Evolutionary conservation across 805 yeast species (phyloP), one percentile per base, ranked within the genome.

Genomic region (Yamadazyma akitaensis): DNA sequence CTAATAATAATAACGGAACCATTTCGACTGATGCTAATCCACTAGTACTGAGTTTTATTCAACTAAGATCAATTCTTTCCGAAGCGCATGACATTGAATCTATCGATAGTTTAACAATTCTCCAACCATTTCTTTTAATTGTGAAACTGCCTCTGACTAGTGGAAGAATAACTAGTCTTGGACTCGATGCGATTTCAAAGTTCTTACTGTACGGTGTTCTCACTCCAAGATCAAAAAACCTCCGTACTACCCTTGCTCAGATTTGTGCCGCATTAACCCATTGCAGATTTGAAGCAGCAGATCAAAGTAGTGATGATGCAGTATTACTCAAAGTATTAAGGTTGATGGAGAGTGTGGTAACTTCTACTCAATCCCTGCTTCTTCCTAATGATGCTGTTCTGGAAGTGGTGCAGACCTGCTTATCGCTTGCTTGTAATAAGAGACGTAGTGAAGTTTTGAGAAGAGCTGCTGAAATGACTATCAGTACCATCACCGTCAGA

Each of bases 241-340:
- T 86, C 17, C 75, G 71, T 28, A 74, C 69, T 40, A 77, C 85
- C 1, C 65, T 88, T 50, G 77, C 81, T 14, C 88, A 87, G 58
- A 75, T 86, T 40, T 78, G 84, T 9, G 79, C 80, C 28, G 79
- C 97, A 0, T 74, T 94, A 51, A 88, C 98, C 0, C 96, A 89
- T 61, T 94, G 98, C 66, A 80, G 96, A 39, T 94, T 94, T 62
- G 97, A 94, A 70, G 96, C 96, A 2, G 85, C 94, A 0, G 97
- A 91, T 60, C 96, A 89, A 62, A 78, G 85, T 31, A 85, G 88
- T 37, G 98, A 94, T 67, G 99, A 94, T 62, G 87, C 95, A 0
- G 92, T 94, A 2, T 70, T 94, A 39, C 74, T 92, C 43, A 88
- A 88, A 59, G 96, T 94, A 17, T 77, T 94, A 51, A 73, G 85